These are phyloP conservation scores for Astrephomene gubernaculifera DNA, from an alignment of 139 green algal genomes.

Conservation along the genomic window DNA sequence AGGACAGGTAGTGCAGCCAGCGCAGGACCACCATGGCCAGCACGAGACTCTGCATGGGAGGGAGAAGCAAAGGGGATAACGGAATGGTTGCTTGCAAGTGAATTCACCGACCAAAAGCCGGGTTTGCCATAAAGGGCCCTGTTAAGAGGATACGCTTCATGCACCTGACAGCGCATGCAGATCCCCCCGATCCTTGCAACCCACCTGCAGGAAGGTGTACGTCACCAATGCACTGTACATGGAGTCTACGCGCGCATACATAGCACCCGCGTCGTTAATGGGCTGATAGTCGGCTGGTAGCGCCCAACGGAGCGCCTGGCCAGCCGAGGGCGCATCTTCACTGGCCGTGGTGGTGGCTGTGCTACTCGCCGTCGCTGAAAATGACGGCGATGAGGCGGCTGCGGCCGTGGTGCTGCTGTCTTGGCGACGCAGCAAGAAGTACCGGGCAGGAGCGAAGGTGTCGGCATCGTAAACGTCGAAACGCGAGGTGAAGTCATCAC, in stretches of 20 bases:
- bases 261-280: neutral
- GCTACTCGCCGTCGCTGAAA: too few relatives aligned
- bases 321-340: neutral
- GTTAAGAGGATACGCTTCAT: too few relatives aligned
- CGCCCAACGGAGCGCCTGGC: slow-evolving; percentile 30
- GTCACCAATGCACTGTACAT: slow-evolving; percentile 35
- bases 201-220: slow-evolving; percentile 39
- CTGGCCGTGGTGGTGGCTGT: neutral
- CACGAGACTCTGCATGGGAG: slow-evolving; percentile 22
- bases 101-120: too few relatives aligned
- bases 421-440: slow-evolving; percentile 13
- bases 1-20: slow-evolving; percentile 50
- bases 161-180: too few relatives aligned
- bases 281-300: slow-evolving; percentile 11
- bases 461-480: slow-evolving; percentile 42
- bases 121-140: too few relatives aligned
- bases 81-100: too few relatives aligned
- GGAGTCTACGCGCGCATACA: slow-evolving; percentile 8
- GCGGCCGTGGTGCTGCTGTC: neutral
- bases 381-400: too few relatives aligned
- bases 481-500: neutral
- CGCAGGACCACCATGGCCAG: slow-evolving; percentile 44
- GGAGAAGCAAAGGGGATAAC: neutral
- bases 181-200: too few relatives aligned
- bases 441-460: slow-evolving; percentile 6